Conservation (phyloP, 2,329 filamentous ascomycete species). For the Lecanicillium sp. region DNA sequence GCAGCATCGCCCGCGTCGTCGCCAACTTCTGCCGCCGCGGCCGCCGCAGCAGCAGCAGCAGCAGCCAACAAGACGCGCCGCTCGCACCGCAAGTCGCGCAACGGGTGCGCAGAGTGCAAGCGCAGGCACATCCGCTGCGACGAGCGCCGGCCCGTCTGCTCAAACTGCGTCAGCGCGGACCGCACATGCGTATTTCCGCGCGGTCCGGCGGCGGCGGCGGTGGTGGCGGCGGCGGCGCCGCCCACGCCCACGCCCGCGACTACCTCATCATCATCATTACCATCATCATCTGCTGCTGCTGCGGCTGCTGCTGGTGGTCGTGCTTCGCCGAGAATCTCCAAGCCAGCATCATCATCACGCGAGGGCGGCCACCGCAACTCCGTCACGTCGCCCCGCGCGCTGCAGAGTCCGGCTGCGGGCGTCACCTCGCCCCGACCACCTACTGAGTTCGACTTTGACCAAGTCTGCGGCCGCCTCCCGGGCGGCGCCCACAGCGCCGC, state of each 20-base stretch:
- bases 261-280: conserved; percentile 5
- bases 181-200: conserved; percentile 30
- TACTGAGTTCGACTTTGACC: background rate
- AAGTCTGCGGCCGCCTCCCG: background rate
- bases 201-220: conserved; percentile 8
- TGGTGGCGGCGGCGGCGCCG: background rate
- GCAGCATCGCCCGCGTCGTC: background rate
- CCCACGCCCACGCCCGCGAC: background rate
- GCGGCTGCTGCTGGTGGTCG: too few relatives aligned
- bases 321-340: too few relatives aligned
- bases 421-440: background rate
- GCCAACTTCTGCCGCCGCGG: background rate
- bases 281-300: background rate
- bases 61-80: conserved; percentile 28
- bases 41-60: conserved; percentile 7
- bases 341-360: too few relatives aligned
- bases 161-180: conserved; percentile 33
- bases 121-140: conserved; percentile 38
- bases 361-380: too few relatives aligned
- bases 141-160: conserved; percentile 34
- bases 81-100: conserved; percentile 35
- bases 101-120: conserved; percentile 36
- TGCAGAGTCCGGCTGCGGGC: too few relatives aligned
- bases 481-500: background rate
- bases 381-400: too few relatives aligned